Conservation (phyloP, 176 grass and related monocot genomes). For the Bolboschoenus planiculmis region DNA sequence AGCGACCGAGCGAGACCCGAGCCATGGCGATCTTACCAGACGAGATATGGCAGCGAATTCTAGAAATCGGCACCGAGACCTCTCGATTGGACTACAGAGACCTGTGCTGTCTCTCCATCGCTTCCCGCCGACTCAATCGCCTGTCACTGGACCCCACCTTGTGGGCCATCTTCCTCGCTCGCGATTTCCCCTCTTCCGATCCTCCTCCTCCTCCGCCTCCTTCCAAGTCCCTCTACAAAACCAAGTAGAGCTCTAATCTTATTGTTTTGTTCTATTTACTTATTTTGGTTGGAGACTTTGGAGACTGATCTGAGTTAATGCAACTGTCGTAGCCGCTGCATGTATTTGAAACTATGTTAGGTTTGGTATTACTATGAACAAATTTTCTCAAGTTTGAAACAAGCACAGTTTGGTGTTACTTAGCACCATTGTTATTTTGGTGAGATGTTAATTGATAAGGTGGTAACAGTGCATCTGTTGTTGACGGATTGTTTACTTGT, state of each 20-base stretch:
- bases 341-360: too few relatives aligned
- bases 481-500: neutral
- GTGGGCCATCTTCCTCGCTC: conserved; percentile 57
- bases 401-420: neutral
- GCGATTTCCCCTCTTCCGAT: conserved; percentile 47
- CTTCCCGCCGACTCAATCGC: conserved; percentile 61
- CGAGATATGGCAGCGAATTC: conserved; percentile 70
- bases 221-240: conserved; percentile 71
- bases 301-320: neutral
- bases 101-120: conserved; percentile 76
- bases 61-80: conserved; percentile 59
- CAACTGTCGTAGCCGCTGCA: neutral
- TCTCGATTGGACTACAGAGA: conserved; percentile 61
- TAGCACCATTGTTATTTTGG: neutral
- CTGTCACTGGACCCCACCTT: conserved; percentile 50
- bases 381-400: neutral
- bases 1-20: neutral
- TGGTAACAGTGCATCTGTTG: neutral
- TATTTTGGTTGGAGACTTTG: neutral
- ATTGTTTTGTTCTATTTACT: neutral
- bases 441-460: neutral
- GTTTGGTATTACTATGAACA: too few relatives aligned
- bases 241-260: conserved; percentile 27
- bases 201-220: conserved; percentile 30
- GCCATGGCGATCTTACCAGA: conserved; percentile 51